Evolutionary conservation across 2,329 filamentous ascomycete genomes (phyloP).

Genomic region (Penicillium sp.): DNA sequence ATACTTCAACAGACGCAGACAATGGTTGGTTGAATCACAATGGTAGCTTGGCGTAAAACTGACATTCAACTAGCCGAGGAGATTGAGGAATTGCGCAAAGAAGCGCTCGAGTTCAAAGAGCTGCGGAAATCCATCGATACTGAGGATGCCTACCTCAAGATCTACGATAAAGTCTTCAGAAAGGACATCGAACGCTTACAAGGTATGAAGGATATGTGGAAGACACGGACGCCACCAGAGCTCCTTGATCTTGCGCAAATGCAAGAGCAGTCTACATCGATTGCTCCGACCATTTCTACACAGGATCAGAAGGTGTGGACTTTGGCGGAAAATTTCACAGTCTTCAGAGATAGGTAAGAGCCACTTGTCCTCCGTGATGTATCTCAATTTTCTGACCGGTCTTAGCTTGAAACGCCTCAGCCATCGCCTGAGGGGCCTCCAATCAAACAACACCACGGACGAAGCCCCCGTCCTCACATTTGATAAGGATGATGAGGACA

Average conservation of each 20-base stretch:
- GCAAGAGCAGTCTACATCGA: slow-evolving; percentile 50
- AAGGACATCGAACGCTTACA: slow-evolving; percentile 76
- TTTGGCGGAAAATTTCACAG: slow-evolving; percentile 74
- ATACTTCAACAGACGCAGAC: slow-evolving; percentile 73
- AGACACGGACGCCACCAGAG: slow-evolving; percentile 69
- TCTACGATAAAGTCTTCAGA: slow-evolving; percentile 92
- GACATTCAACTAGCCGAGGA: slow-evolving; percentile 56
- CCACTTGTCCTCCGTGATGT: background rate
- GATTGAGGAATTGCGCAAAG: slow-evolving; percentile 79
- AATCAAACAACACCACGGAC: slow-evolving; percentile 47
- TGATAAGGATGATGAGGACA: slow-evolving; percentile 95
- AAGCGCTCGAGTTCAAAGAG: slow-evolving; percentile 76
- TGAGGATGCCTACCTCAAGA: slow-evolving; percentile 67
- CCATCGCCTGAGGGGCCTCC: slow-evolving; percentile 65
- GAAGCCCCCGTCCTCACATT: slow-evolving; percentile 67
- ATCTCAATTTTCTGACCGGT: slow-evolving; percentile 11
- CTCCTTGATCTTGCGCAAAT: slow-evolving; percentile 66
- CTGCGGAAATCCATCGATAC: slow-evolving; percentile 80
- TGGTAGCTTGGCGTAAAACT: slow-evolving; percentile 10
- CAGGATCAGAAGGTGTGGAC: slow-evolving; percentile 77
- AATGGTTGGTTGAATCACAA: slow-evolving; percentile 56
- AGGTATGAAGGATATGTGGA: slow-evolving; percentile 97
- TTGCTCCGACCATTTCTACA: slow-evolving; percentile 53
- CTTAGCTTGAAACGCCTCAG: slow-evolving; percentile 67
- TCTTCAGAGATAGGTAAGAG: slow-evolving; percentile 72